Evolutionary conservation across 78 protist species (phyloP), one percentile per base, ranked within the genome.

Genomic region (Isochrysis galbana): DNA sequence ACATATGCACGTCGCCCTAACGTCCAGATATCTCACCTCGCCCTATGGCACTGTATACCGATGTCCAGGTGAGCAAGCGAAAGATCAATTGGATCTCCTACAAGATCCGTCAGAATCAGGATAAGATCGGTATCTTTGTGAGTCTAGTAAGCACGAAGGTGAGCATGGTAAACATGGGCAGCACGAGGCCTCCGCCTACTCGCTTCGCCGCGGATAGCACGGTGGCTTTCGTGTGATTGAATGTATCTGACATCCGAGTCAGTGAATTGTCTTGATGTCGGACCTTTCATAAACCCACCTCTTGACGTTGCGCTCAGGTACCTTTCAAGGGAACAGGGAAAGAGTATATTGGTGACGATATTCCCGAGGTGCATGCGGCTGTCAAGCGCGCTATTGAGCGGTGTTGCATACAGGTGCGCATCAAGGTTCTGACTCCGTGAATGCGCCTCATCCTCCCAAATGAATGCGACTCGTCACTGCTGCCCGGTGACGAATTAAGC

Each of bases 311-410:
- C 29, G 61, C 7, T 7, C 61, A 51, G 61, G 91, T 95, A 2
- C 96, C 96, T 41, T 95, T 95, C 93, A 95, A 95, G 83, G 96
- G 96, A 41, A 95, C 96, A 25, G 94, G 95, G 29, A 95, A 95
- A 74, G 96, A 95, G 82, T 95, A 93, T 78, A 93, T 95, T 46
- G 95, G 95, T 5, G 94, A 91, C 72, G 96, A 95, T 51, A 84
- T 41, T 26, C 41, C 32, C 41, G 90, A 41, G 45, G 83, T 95
- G 36, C 41, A 77, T 22, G 86, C 14, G 38, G 77, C 91, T 21
- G 92, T 93, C 70, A 88, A 93, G 87, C 34, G 67, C 80, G 54
- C 91, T 34, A 26, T 88, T 74, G 38, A 29, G 22, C 14, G 48
- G 69, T 87, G 90, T 32, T n/a, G n/a, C n/a, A n/a, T n/a, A n/a